Evolutionary conservation across 345 rosid species (phyloP).

Genomic region (Clarkia xantiana): DNA sequence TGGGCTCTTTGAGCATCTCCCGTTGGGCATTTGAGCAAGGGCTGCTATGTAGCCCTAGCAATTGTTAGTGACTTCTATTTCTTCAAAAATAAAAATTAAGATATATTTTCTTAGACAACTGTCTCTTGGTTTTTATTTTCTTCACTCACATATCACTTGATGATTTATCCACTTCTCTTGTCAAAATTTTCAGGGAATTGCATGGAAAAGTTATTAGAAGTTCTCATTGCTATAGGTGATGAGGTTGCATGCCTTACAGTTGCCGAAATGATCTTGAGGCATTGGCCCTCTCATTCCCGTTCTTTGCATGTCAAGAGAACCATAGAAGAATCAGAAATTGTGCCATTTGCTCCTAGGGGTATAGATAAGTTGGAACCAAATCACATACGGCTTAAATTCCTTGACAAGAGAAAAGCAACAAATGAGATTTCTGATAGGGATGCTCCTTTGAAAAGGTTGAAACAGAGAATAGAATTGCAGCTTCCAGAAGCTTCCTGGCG

Average conservation of each 20-base stretch:
- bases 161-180: neutral
- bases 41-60: conserved; percentile 92
- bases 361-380: conserved; percentile 84
- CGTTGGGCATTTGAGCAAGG: conserved; percentile 99
- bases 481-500: conserved; percentile 62
- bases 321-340: conserved; percentile 60
- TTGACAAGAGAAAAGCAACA: conserved; percentile 67
- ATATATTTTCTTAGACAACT: neutral
- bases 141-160: neutral
- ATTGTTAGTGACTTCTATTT: conserved; percentile 36
- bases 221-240: conserved; percentile 96
- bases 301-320: conserved; percentile 69
- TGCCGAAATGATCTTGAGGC: conserved; percentile 85
- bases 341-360: conserved; percentile 84
- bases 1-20: conserved; percentile 76
- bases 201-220: conserved; percentile 97
- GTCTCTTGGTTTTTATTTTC: neutral
- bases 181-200: conserved; percentile 64
- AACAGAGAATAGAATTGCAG: conserved; percentile 37
- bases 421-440: conserved; percentile 32
- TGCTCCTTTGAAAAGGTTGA: conserved; percentile 40
- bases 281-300: conserved; percentile 98
- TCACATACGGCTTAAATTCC: conserved; percentile 72
- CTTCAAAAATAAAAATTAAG: neutral
- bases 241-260: conserved; percentile 94